Base-by-base conservation (phyloP, 345 rosid genomes). In the Reutealis trisperma region DNA sequence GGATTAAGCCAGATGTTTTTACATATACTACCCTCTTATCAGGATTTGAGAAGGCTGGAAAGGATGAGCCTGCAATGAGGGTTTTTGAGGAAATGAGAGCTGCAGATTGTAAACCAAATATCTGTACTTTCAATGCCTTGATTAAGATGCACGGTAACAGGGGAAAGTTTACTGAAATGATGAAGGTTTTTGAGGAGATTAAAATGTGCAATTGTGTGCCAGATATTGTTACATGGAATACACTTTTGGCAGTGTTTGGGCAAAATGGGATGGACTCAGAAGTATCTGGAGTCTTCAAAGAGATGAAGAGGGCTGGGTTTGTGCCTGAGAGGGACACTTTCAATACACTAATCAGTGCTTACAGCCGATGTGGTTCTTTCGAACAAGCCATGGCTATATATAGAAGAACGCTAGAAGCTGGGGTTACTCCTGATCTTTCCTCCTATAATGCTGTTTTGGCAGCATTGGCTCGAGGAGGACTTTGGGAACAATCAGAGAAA, bases 221-320 rank as follows among this genome's bases (percentile, higher is more conserved):
- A 0, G 93, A 96, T 65, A 91, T 96, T 77, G 98, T 92, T 82
- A 93, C 98, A 15, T 96, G 99, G 99, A 96, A 93, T 71, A 93
- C 98, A 11, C 87, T 96, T 41, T 77, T 96, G 73, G 90, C 98
- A 13, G 98, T 96, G 42, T 96, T 96, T 67, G 99, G 99, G 76
- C 93, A 92, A 80, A 96, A 92, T 78, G 90, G 93, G 63, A 89
- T 93, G 98, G 93, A 91, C 78, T 84, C 92, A 0, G 97, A 96
- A 81, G 96, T 96, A 12, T 92, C 96, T 0, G 94, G 93, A 67
- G 96, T 96, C 62, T 93, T 96, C 81, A 91, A 85, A 86, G 99
- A 96, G 86, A 96, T 96, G 99, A 96, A 96, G 88, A 90, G 98
- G 85, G 97, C 94, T 1, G 98, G 99, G 30, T 92, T 96, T 75